A percentile compares a stretch with the other conserved stretches of the same genome.
Conservation (phyloP, 495 filamentous ascomycete species). For the Neurospora cerealis region DNA sequence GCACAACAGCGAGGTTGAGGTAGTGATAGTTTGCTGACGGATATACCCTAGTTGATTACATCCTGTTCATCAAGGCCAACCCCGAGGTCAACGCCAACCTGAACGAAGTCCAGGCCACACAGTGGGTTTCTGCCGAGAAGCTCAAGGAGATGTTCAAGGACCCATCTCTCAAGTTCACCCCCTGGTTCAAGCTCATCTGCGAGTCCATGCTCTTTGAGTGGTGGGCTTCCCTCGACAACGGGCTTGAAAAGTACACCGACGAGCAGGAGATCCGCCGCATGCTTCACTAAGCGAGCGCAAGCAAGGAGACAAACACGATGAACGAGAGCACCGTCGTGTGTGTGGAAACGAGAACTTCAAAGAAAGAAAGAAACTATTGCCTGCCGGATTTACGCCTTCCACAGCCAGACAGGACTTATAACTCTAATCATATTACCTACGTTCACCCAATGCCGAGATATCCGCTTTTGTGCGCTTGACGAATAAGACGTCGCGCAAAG, state of each 20-base stretch:
- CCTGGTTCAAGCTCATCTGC: constrained; percentile 99
- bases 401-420: not conserved
- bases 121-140: constrained; percentile 73
- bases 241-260: constrained; percentile 74
- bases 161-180: constrained; percentile 73
- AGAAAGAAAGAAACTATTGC: not conserved
- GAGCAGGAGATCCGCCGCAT: constrained; percentile 86
- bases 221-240: constrained; percentile 80
- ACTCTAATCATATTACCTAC: not conserved
- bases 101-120: constrained; percentile 80
- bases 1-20: not conserved
- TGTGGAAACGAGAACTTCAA: not conserved
- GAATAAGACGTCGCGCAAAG: constrained; percentile 14
- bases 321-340: not conserved
- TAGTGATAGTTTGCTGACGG: constrained; percentile 6
- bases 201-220: constrained; percentile 95
- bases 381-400: not conserved
- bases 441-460: constrained; percentile 10
- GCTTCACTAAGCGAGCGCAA: constrained; percentile 20
- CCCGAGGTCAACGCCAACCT: constrained; percentile 70
- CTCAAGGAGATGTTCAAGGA: constrained; percentile 81
- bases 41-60: constrained; percentile 77
- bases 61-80: constrained; percentile 93
- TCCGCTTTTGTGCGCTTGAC: constrained; percentile 14
- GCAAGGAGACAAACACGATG: not conserved